Base-by-base conservation (phyloP, 202 grass and related monocot species). In the Carex sylvatica region DNA sequence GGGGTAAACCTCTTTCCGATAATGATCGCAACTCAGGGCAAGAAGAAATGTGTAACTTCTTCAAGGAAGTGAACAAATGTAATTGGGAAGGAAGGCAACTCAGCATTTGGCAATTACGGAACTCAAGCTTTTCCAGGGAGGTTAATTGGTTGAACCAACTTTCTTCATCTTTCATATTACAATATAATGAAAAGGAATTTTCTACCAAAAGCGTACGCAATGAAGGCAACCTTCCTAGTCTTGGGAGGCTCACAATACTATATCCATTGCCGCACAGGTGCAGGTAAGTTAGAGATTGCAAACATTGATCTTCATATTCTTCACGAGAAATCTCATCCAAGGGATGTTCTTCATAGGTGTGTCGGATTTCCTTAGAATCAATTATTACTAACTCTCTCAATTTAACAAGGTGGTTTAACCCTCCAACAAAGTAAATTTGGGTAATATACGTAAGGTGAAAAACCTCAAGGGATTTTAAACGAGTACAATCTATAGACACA, bases 331-430 rank as follows among this genome's bases (percentile, higher is more conserved):
- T 64, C 22, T 64, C 61, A 8, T 6, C 24, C 10, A 3, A 12
- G 10, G 10, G 0, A 64, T 3, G 54, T 15, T 58, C 5, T 1
- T 58, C 16, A 56, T 0, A 18, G 1, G 18, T 18, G 3, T 58
- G 14, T 1, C 1, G 18, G 19, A 58, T 58, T 58, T 6, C 4
- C 0, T 46, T 0, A 58, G 0, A 58, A 6, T 13, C 0, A 0
- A 2, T 2, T 58, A 58, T 58, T 19, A 2, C 18, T 58, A 58
- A 16, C 18, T 58, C 4, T n/a, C 16, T 58, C 15, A 58, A 13
- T n/a, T 58, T 58, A 16, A 60, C 56, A 18, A 60, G 56, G 6
- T 0, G 1, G 0, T 60, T 22, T 60, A 22, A 60, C 53, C 53
- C 53, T 56, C 53, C 53, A 56, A 56, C 53, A 56, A 56, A 56